Conservation (phyloP, 768 basidiomycete species). For the Sporobolomyces roseus region DNA sequence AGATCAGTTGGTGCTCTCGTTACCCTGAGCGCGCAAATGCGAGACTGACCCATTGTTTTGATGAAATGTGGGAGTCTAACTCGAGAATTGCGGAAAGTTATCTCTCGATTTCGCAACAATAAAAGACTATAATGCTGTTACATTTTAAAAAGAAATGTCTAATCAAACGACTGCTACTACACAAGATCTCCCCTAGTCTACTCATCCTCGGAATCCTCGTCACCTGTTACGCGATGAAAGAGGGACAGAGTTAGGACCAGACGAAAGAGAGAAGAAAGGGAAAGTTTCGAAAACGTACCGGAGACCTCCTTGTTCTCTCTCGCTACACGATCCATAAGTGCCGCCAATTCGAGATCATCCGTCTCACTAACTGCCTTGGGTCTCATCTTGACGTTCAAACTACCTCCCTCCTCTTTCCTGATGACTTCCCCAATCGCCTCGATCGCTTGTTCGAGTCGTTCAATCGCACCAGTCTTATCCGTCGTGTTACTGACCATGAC, state of each 20-base stretch:
- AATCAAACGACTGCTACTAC: too few species aligned
- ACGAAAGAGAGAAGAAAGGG: neutral
- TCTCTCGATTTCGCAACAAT: neutral
- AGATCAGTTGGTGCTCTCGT: neutral
- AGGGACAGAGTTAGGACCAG: neutral
- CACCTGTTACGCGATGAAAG: constrained; percentile 18
- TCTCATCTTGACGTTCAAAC: constrained; percentile 95
- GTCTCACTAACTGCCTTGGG: constrained; percentile 97
- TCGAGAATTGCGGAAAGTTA: too few species aligned
- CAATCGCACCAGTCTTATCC: constrained; percentile 91
- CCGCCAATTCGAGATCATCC: constrained; percentile 93
- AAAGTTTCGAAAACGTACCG: constrained; percentile 54
- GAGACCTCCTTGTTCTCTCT: constrained; percentile 94
- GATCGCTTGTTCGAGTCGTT: constrained; percentile 87
- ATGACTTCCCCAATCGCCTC: constrained; percentile 82
- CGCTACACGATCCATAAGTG: constrained; percentile 91
- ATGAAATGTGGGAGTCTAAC: too few species aligned
- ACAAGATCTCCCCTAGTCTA: constrained; percentile 9
- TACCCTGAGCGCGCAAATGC: too few species aligned
- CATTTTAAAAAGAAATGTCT: too few species aligned
- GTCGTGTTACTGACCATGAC: constrained; percentile 94
- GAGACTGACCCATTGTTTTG: constrained; percentile 6
- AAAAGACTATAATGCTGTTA: too few species aligned
- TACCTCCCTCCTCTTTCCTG: constrained; percentile 75
- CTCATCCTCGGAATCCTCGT: constrained; percentile 45